Base-by-base conservation (phyloP, 768 basidiomycete species). In the Naematelia encephala region DNA sequence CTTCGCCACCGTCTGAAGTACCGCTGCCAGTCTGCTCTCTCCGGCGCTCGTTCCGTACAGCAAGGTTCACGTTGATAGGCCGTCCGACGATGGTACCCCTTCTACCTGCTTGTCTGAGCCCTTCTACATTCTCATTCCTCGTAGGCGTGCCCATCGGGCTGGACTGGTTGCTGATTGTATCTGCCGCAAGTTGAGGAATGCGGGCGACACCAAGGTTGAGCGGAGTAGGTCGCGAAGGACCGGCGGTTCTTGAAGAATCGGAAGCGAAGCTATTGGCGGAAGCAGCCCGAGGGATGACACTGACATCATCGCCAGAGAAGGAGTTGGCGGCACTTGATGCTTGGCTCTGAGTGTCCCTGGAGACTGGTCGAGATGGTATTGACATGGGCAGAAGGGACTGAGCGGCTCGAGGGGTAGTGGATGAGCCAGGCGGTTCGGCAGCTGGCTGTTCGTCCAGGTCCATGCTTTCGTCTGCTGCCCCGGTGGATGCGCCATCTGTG, bases 391-490 rank as follows among this genome's bases (percentile, higher is more conserved):
- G 58, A 4, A 67, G 69, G 11, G n/a, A 30, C 29, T 63, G 68
- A 3, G 56, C 45, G 11, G 72, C 72, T 19, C 71, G 58, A 10
- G 72, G 72, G 10, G 72, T 73, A 4, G 67, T 70, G 1, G 66
- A 58, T 8, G 66, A 59, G 23, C 49, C 62, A 16, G 54, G 43
- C 1, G 43, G 49, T 13, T 59, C 51, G 1, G 46, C 16, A 12
- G 28, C 46, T 30, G 27, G 55, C n/a, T 26, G 26, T 0, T 49
- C 60, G 25, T 73, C 76, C 30, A 68, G 54, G 21, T 75, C 83
- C 79, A 84, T 82, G 52, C 83, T 84, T 1, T 80, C 82, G 53
- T 88, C 87, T 23, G 81, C 85, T 47, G 88, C 59, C 26, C 61
- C 68, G 2, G 60, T 48, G 2, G 63, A 67, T 3, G 62, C 57